Evolutionary conservation across 2,329 filamentous ascomycete genomes (phyloP), one percentile per base, ranked within the genome.

Genomic region (Talaromyces rugulosus): DNA sequence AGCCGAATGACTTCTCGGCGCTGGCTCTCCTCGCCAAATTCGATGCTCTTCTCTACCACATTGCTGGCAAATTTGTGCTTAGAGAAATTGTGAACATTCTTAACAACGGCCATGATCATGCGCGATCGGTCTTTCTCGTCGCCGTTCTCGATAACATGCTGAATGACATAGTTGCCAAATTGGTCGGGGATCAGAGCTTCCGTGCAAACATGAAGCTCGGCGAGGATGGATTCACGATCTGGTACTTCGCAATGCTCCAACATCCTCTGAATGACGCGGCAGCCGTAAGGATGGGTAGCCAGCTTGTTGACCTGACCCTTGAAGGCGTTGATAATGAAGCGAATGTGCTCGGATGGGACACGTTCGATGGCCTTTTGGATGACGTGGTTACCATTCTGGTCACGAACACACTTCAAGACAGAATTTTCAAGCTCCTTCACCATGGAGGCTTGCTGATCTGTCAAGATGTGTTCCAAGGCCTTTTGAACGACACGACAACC

Each of bases 11-110:
- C 92, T 34, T 83, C 82, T 36, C 81, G 83, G 58, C 89, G 87
- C 72, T 96, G 89, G 57, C 87, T 81, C 23, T 84, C 79, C 0
- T 86, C 86, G 23, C 91, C 91, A 67, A 83, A 85, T 60, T 89
- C 82, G 63, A 98, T 89, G 72, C 92, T 96, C 76, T 92, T 94
- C 77, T 99, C 95, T 0, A 99, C 94, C 2, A 99, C 94, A 69
- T 99, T 98, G 71, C 93, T 97, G 0, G 95, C 94, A 71, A 91
- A 96, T 74, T 99, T 99, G 80, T 98, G 92, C 80, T 92, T 96
- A 30, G 92, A 96, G 68, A 92, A 88, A 1, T 80, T 78, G 44
- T 96, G 77, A 2, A 96, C 80, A 62, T 92, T 85, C 12, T 82
- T 81, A 66, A 88, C 87, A 66, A 98, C 89, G 54, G 92, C 80